Evolutionary conservation across 2,329 filamentous ascomycete species (phyloP), one percentile per base, ranked within the genome.

Genomic region (Talaromyces sp.): DNA sequence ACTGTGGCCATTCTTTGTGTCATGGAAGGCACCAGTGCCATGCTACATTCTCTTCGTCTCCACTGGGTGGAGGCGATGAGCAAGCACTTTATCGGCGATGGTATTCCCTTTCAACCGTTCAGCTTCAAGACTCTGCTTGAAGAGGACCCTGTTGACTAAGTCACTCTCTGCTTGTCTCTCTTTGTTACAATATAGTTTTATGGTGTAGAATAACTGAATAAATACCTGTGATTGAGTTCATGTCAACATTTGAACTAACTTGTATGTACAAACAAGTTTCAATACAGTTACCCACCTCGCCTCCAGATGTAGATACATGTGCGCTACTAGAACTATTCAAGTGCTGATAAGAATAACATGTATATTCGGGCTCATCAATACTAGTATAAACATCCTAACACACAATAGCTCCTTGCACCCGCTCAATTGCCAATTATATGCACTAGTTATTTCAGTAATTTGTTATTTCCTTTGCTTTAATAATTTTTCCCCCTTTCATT

Each of bases 51-150:
- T 63, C 84, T 97, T 68, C 86, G 93, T 82, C 80, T 97, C 71
- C 93, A 96, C 69, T 97, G 93, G 93, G 93, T 97, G 64, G 93
- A 97, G 77, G 93, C 93, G 19, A 97, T 97, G 86, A 96, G 91
- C 79, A 96, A 96, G 81, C 93, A 96, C 81, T 96, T 96, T 76
- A 88, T 96, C 73, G 95, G 95, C 70, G 89, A 90, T 62, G 93
- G 93, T 58, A 86, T 92, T 76, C 83, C 91, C 1, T 97, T 97
- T 76, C 82, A 88, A 71, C 93, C 93, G 4, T 96, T 97, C 74
- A 95, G 89, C 64, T 97, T 97, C 76, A 86, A 88, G 78, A 82
- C 85, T 38, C 78, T 96, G 73, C 77, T 97, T 66, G 93, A 96
- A 76, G 92, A 96, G 74, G 90, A 95, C 59, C 78, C 78, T 41